A percentile compares a stretch with the other conserved stretches of the same genome.
Conservation (phyloP, 2,329 filamentous ascomycete genomes). For the Parastagonospora nodorum region DNA sequence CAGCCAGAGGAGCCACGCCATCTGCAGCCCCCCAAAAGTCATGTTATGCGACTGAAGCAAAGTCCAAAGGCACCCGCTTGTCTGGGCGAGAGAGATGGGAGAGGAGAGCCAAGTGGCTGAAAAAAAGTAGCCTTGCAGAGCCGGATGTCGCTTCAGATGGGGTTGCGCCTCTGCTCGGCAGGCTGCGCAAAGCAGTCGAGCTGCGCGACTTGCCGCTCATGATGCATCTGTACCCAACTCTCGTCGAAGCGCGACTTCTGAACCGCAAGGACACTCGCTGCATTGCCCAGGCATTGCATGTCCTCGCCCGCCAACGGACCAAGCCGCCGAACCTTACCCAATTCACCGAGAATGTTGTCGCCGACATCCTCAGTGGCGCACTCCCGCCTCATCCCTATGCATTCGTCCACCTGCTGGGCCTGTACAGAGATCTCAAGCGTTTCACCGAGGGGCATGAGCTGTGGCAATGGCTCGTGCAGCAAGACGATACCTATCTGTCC, state of each 20-base stretch:
- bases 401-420: constrained; percentile 53
- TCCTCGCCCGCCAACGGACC: constrained; percentile 29
- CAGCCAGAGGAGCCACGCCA: background rate
- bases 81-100: too few species aligned
- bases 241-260: constrained; percentile 19
- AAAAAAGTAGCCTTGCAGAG: background rate
- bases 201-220: constrained; percentile 19
- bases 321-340: constrained; percentile 17
- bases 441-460: constrained; percentile 48
- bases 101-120: background rate
- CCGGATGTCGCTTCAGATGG: background rate
- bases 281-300: constrained; percentile 47
- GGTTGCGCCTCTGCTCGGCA: constrained; percentile 1
- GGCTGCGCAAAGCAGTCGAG: constrained; percentile 25
- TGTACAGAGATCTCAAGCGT: constrained; percentile 53
- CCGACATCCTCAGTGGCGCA: constrained; percentile 44
- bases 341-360: constrained; percentile 47
- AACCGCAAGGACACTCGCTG: constrained; percentile 28
- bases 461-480: constrained; percentile 55
- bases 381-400: constrained; percentile 46
- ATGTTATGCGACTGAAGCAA: constrained; percentile 19
- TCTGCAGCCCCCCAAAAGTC: constrained; percentile 6
- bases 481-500: constrained; percentile 50
- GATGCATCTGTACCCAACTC: constrained; percentile 34
- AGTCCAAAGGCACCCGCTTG: background rate